Evolutionary conservation across 1,139 yeast genomes (phyloP), one percentile per base, ranked within the genome.

Genomic region (Pneumocystis carinii): DNA sequence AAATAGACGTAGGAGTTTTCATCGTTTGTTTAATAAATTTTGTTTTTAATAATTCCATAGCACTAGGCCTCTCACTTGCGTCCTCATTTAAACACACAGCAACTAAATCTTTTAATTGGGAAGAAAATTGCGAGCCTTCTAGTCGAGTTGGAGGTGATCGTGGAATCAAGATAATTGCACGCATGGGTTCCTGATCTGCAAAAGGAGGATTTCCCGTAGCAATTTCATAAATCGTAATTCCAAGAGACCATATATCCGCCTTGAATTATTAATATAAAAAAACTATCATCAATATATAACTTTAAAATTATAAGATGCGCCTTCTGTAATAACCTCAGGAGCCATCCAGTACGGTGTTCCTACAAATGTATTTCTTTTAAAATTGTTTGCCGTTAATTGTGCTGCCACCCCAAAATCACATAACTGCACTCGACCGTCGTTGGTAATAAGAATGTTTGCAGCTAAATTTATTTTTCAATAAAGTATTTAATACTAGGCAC

Each of bases 271-370:
- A 36, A 32, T 17, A 35, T 36, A 60, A 15, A 35, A 29, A n/a
- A 62, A 19, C 5, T 19, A 35, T 3, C 4, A n/a, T 35, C 8
- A 2, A 38, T 14, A 36, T 62, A 60, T 8, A 39, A 65, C 66
- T 74, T 87, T 89, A 62, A 83, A 82, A 70, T 88, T 87, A 73
- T 89, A 89, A 1, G 86, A 79, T 27, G 86, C 86, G 39, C 98
- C 98, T 72, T 92, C 97, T 72, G 90, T 82, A 59, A 92, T 92
- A 35, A 92, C 98, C 73, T 92, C 98, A 0, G 98, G 98, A 0
- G 98, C 98, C 99, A 94, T 94, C 99, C 99, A 94, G 73, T 90
- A 94, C 0, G 98, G 98, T 0, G 99, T 94, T 5, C 99, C 99
- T 0, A 96, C 97, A 83, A 92, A 90, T 0, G 98, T 92, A 58